Evolutionary conservation across 148 eudicot species (phyloP), one percentile per base, ranked within the genome.

Genomic region (Vaccinium macrocarpon): DNA sequence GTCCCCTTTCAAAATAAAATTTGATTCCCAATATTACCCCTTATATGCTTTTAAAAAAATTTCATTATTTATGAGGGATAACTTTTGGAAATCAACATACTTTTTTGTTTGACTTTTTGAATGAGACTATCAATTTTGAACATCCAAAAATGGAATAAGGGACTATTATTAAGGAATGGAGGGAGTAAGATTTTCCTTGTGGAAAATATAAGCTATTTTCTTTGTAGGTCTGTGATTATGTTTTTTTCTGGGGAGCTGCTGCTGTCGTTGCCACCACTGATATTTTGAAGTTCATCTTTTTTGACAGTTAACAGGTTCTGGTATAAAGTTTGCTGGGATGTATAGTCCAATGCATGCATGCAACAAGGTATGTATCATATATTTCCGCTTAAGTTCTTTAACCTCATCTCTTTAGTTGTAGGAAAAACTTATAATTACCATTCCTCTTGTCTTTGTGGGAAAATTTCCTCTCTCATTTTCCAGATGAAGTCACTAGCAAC

Each of bases 401-500:
- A 32, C 66, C 51, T 21, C 57, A 10, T 79, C 52, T 79, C 32
- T 57, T 77, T 8, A 15, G 19, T 46, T 8, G 70, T 57, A 38
- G 38, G 32, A 13, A 53, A 56, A 42, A 80, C 13, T 38, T 6
- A 18, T 80, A 18, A 8, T 79, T 29, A 7, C 48, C 9, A 23
- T 56, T 55, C 23, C 23, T 79, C 11, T 25, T 51, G 1, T 25
- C 42, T 55, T 62, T 1, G 21, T 38, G 46, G 59, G 59, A 66
- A 56, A 59, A 2, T 27, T 71, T 32, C 79, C 14, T 46, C 80
- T 87, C 84, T 51, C 70, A n/a, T 78, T 56, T 21, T 88, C 77
- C 94, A 97, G 99, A 90, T 93, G 92, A 97, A 95, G 90, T 92
- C 98, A 16, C 88, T 97, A 77, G 79, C 89, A 70, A 85, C 89